Evolutionary conservation across 2,329 filamentous ascomycete species (phyloP).

Genomic region (Neurospora sp.): DNA sequence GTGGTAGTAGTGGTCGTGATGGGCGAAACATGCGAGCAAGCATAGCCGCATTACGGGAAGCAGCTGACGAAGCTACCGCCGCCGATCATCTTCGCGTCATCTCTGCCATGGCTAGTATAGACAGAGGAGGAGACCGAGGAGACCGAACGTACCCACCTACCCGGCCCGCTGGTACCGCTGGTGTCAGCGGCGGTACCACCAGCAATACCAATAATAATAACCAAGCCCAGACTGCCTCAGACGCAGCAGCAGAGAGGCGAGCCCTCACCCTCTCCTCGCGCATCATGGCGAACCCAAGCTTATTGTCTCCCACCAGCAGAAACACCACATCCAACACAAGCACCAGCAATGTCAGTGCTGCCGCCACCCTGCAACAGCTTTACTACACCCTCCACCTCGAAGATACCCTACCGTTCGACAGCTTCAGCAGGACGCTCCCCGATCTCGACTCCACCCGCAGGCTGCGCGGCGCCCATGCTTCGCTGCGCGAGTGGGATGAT

Average conservation of each 20-base stretch:
- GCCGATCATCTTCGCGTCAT: background rate
- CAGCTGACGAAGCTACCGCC: background rate
- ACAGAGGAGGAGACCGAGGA: background rate
- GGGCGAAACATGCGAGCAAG: background rate
- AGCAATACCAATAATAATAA: background rate
- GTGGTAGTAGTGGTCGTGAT: background rate
- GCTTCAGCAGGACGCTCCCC: background rate
- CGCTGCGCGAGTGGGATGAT: slow-evolving; percentile 21
- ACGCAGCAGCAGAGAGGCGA: background rate
- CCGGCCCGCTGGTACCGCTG: background rate
- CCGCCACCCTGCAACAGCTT: background rate
- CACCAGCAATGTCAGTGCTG: background rate
- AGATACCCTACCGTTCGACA: background rate
- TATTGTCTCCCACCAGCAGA: background rate
- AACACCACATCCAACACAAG: slow-evolving; percentile 10
- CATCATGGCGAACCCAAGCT: background rate
- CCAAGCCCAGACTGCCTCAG: background rate
- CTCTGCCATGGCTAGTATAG: background rate
- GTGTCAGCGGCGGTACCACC: background rate
- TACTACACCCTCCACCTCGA: background rate
- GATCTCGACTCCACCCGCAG: slow-evolving; percentile 5
- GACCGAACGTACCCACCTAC: background rate
- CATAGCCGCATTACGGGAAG: background rate
- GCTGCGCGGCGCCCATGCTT: slow-evolving; percentile 3
- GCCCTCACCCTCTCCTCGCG: background rate